Conservation (phyloP, 2,329 filamentous ascomycete genomes). For the Pyricularia sp. region DNA sequence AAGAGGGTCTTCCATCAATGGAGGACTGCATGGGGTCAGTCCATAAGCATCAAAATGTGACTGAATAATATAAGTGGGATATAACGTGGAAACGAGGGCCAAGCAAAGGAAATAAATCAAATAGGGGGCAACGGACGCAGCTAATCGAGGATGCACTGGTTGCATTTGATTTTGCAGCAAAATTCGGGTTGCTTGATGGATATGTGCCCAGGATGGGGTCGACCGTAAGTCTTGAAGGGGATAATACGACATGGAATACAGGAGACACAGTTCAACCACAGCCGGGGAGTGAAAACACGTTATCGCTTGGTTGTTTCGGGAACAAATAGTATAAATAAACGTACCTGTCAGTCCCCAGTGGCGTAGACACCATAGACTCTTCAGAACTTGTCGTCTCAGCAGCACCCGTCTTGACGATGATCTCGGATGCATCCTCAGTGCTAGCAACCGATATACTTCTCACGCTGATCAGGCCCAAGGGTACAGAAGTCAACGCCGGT, state of each 20-base stretch:
- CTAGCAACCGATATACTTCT: neutral
- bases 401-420: constrained; percentile 30
- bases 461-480: neutral
- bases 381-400: constrained; percentile 24
- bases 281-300: neutral
- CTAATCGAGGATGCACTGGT: neutral
- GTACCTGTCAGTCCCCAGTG: neutral
- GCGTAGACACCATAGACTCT: neutral
- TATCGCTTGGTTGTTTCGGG: neutral
- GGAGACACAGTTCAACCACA: neutral
- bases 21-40: neutral
- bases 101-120: neutral
- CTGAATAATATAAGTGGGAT: too few relatives aligned
- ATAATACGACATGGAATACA: neutral
- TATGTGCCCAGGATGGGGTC: neutral
- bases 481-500: neutral
- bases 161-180: neutral
- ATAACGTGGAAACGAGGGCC: neutral
- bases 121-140: neutral
- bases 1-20: neutral
- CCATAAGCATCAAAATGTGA: neutral
- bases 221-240: neutral
- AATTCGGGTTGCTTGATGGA: neutral
- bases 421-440: constrained; percentile 24
- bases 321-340: neutral